Evolutionary conservation across 345 rosid species (phyloP).

Genomic region (Aethionema arabicum): DNA sequence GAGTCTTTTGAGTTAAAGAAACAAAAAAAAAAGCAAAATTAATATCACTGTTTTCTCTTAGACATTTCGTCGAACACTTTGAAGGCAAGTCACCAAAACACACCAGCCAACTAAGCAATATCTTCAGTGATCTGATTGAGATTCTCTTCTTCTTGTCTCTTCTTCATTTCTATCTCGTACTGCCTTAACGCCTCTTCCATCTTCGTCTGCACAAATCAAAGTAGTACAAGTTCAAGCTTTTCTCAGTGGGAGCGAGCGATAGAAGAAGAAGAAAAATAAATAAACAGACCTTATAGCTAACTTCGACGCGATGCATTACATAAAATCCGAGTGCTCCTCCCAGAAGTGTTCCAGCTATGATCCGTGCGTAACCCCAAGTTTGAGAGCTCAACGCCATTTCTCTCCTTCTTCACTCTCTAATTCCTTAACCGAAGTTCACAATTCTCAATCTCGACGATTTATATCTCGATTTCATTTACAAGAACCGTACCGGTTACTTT

Average conservation of each 20-base stretch:
- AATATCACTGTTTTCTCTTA: neutral
- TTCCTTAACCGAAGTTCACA: neutral
- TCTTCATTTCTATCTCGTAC: slow-evolving; percentile 61
- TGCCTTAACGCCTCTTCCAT: slow-evolving; percentile 70
- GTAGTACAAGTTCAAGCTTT: slow-evolving; percentile 17
- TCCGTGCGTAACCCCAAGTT: slow-evolving; percentile 70
- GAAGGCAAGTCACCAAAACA: slow-evolving; percentile 12
- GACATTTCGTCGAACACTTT: slow-evolving; percentile 37
- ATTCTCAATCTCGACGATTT: neutral
- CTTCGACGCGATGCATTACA: slow-evolving; percentile 79
- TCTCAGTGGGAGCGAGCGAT: neutral
- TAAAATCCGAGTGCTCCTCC: slow-evolving; percentile 86
- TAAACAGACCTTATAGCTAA: slow-evolving; percentile 67
- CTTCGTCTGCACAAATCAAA: slow-evolving; percentile 50
- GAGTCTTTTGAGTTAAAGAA: neutral
- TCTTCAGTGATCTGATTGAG: slow-evolving; percentile 27
- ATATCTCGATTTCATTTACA: slow-evolving; percentile 5
- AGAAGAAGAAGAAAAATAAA: neutral
- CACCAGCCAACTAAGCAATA: neutral
- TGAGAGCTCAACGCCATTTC: slow-evolving; percentile 50
- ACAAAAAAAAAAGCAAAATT: neutral
- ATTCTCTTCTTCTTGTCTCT: slow-evolving; percentile 41
- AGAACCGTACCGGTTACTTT: slow-evolving; percentile 8
- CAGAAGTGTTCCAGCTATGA: slow-evolving; percentile 71
- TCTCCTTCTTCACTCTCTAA: neutral